These are phyloP conservation scores for Cordyceps fumosorosea DNA, from an alignment of 2,329 filamentous ascomycete genomes.

Conservation along the genomic window DNA sequence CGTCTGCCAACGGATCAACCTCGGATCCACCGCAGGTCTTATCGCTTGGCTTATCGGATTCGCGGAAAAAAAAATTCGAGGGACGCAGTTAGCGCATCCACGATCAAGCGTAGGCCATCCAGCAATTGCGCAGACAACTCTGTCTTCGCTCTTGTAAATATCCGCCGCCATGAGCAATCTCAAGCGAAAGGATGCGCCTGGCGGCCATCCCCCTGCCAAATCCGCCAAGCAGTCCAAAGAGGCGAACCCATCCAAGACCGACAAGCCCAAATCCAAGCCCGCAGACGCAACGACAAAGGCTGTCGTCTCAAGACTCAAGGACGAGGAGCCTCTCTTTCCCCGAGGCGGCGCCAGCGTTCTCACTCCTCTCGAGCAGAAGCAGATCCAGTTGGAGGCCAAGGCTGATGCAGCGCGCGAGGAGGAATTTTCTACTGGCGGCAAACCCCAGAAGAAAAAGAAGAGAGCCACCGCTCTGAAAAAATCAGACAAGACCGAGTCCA, in stretches of 20 bases:
- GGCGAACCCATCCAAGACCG: conserved; percentile 41
- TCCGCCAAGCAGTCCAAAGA: conserved; percentile 40
- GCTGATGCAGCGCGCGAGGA: conserved; percentile 89
- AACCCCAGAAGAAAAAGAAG: conserved; percentile 45
- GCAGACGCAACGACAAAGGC: conserved; percentile 26
- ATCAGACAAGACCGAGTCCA: conserved; percentile 43
- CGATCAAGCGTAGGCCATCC: not conserved
- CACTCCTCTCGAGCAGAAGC: conserved; percentile 90
- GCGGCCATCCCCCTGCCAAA: conserved; percentile 42
- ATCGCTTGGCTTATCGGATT: conserved; percentile 23
- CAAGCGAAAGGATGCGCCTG: conserved; percentile 53
- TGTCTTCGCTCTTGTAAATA: conserved; percentile 18
- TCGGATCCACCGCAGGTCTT: conserved; percentile 10
- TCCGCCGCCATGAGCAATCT: conserved; percentile 45
- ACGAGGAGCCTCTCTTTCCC: conserved; percentile 87
- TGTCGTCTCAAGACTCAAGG: conserved; percentile 46
- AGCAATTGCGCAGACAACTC: conserved; percentile 12
- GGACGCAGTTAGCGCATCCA: conserved; percentile 1
- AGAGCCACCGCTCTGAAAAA: conserved; percentile 49
- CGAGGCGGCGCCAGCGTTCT: conserved; percentile 85
- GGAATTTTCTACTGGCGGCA: conserved; percentile 47
- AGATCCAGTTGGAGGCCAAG: conserved; percentile 90
- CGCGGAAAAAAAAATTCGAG: conserved; percentile 27
- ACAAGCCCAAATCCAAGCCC: conserved; percentile 16
- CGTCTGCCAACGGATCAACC: not conserved